phyloP scores from a whole-genome alignment of 345 rosid species.

The Sapria himalayana region DNA sequence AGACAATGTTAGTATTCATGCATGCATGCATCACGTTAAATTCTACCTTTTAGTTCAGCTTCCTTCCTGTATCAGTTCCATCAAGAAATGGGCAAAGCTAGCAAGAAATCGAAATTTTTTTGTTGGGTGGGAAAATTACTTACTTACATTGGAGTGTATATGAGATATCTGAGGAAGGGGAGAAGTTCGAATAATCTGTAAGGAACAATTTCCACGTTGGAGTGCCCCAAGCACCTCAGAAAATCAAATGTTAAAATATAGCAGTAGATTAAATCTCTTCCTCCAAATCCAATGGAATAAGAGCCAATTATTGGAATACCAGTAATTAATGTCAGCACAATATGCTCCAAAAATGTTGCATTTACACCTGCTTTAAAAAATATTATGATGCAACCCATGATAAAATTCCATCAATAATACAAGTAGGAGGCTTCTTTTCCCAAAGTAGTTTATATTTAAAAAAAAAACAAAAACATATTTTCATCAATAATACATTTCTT shows the following conservation, averaged over 20 bases:
- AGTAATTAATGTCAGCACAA: conserved; percentile 19
- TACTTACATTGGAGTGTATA: conserved; percentile 85
- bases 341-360: conserved; percentile 56
- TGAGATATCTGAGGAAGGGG: conserved; percentile 47
- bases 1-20: no score
- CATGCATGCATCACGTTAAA: no score
- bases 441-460: neutral
- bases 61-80: no score
- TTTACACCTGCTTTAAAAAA: conserved; percentile 28
- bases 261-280: conserved; percentile 29
- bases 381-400: conserved; percentile 1
- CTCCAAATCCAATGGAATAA: conserved; percentile 45
- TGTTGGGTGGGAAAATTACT: no score
- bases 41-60: no score
- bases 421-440: neutral
- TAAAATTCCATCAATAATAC: neutral
- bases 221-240: conserved; percentile 66
- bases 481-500: no score
- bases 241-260: conserved; percentile 49
- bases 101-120: no score
- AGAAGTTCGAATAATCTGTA: conserved; percentile 26
- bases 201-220: conserved; percentile 62
- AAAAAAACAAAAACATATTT: neutral
- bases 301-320: conserved; percentile 61
- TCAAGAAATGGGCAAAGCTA: no score